Evolutionary conservation across 2,329 filamentous ascomycete species (phyloP), one percentile per base, ranked within the genome.

Genomic region (Aspergillus sp.): DNA sequence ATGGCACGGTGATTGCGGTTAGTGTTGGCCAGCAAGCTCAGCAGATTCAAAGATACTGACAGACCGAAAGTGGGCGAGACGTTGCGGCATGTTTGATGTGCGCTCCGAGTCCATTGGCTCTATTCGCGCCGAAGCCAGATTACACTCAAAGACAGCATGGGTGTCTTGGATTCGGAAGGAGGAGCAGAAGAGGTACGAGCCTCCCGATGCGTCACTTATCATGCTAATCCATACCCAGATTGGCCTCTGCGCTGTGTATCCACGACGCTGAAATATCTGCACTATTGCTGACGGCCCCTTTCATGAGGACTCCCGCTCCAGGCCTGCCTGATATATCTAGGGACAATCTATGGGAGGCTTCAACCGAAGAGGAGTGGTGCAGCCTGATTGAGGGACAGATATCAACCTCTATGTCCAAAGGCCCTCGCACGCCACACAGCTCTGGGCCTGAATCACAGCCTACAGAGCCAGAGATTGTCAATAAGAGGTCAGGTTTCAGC

Each of bases 201-300:
- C 5, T 2, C 41, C 19, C n/a, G 8, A 27, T 27, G 24, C 7
- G 24, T 27, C 0, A 2, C 24, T 27, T 27, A 9, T 3, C 24
- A 27, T 27, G 2, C n/a, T 9, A 37, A 40, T 13, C 4, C 13
- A 13, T 27, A 37, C 39, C 39, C 20, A 56, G 56, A 8, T 33
- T 58, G n/a, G 22, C 40, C 1, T 30, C 45, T 9, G 61, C 56
- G 5, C 24, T 69, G 17, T 47, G 62, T n/a, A 65, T 69, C 13
- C 65, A 70, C 51, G 68, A 70, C 40, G 63, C 64, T n/a, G 67
- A 70, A 12, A 61, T 71, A 9, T 62, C 66, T 3, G 64, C 62
- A 33, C 27, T 68, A 2, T 62, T 66, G 5, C 60, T 57, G 53
- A 59, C 56, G 13, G 64, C 60, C 39, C 65, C 54, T 17, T 64